A percentile compares a stretch with the other conserved stretches of the same genome.
These are phyloP conservation scores for Micractinium conductrix DNA, from an alignment of 139 green algal species.

Conservation along the genomic window DNA sequence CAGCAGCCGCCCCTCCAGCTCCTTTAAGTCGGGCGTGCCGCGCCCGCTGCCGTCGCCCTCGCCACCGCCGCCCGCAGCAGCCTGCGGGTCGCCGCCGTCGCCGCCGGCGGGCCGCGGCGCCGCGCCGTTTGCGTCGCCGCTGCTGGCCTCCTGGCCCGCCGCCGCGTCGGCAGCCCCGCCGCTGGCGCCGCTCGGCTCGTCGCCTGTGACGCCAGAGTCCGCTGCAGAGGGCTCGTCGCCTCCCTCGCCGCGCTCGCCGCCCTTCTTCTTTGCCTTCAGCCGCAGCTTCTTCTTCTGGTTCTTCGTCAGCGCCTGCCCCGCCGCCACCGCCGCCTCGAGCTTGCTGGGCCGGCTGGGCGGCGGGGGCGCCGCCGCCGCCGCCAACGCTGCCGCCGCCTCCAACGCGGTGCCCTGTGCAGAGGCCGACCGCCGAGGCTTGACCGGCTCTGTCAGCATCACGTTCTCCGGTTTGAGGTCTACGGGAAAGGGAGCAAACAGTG, in stretches of 20 bases:
- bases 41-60: not conserved
- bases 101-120: not conserved
- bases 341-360: slow-evolving; percentile 36
- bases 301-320: slow-evolving; percentile 67
- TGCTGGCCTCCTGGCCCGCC: slow-evolving; percentile 12
- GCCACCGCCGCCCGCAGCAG: not conserved
- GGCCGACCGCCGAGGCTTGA: slow-evolving; percentile 62
- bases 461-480: slow-evolving; percentile 98
- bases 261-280: slow-evolving; percentile 76
- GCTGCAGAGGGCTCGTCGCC: not conserved
- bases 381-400: not conserved
- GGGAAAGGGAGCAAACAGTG: too few species aligned
- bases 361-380: not conserved
- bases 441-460: slow-evolving; percentile 87
- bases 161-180: not conserved
- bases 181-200: not conserved
- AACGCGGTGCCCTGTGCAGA: too few species aligned
- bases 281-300: slow-evolving; percentile 96
- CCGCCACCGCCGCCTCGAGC: slow-evolving; percentile 32
- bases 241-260: not conserved
- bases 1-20: slow-evolving; percentile 48
- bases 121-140: not conserved
- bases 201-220: not conserved
- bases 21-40: slow-evolving; percentile 8
- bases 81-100: not conserved